Conservation (phyloP, 1,284 basidiomycete genomes). For the Fomitopsis pinicola region DNA sequence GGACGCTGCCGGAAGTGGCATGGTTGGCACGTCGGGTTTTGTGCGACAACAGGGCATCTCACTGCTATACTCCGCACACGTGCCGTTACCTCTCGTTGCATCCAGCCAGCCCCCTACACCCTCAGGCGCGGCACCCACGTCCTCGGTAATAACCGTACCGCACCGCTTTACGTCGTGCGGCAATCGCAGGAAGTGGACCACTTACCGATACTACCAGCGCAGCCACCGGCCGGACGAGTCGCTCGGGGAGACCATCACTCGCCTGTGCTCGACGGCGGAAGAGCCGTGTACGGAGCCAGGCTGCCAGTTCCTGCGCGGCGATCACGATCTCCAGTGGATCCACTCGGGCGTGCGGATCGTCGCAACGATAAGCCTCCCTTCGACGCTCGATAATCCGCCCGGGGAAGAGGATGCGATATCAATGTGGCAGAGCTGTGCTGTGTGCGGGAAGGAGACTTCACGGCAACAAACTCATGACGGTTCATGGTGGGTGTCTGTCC, state of each 20-base stretch:
- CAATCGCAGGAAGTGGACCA: constrained; percentile 40
- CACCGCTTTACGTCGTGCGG: constrained; percentile 25
- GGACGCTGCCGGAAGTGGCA: constrained; percentile 38
- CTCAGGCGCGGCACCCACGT: constrained; percentile 13
- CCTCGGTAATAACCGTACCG: constrained; percentile 11
- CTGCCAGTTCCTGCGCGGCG: constrained; percentile 35
- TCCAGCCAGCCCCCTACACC: constrained; percentile 12
- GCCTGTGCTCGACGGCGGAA: constrained; percentile 29
- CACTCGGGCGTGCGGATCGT: constrained; percentile 46
- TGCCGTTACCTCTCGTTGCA: constrained; percentile 24
- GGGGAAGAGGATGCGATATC: constrained; percentile 27
- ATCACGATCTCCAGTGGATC: constrained; percentile 48
- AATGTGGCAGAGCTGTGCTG: constrained; percentile 54
- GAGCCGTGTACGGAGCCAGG: constrained; percentile 36
- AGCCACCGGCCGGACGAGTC: constrained; percentile 30
- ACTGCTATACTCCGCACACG: constrained; percentile 47
- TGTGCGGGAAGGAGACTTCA: constrained; percentile 42
- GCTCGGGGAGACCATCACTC: constrained; percentile 40
- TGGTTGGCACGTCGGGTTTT: constrained; percentile 51
- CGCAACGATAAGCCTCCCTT: constrained; percentile 24
- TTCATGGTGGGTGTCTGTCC: constrained; percentile 43
- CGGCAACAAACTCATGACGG: constrained; percentile 46
- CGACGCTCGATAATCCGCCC: constrained; percentile 5
- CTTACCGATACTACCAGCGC: constrained; percentile 44
- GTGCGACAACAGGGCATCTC: constrained; percentile 56